These are phyloP conservation scores for Lachancea quebecensis DNA, from an alignment of 805 yeast species.

Conservation along the genomic window DNA sequence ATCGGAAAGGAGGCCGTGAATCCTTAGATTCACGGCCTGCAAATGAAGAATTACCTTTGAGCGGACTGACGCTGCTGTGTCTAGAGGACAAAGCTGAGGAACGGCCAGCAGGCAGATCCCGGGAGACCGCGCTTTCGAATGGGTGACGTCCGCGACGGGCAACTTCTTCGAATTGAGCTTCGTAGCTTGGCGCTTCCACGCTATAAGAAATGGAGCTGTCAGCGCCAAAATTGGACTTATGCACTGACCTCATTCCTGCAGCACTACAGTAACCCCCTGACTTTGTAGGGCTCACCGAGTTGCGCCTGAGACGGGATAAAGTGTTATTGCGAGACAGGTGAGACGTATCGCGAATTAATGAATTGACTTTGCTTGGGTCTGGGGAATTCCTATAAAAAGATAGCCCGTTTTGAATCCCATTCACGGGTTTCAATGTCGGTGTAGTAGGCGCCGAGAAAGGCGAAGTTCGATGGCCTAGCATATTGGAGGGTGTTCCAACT, in stretches of 20 bases:
- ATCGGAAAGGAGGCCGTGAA: constrained; percentile 13
- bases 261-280: background rate
- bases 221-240: constrained; percentile 2
- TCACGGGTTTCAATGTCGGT: constrained; percentile 7
- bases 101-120: constrained; percentile 1
- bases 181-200: constrained; percentile 7
- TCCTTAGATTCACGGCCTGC: constrained; percentile 1
- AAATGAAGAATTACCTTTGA: background rate
- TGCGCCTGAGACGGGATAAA: constrained; percentile 3
- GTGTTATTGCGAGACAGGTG: background rate
- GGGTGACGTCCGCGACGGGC: constrained; percentile 8
- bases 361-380: background rate
- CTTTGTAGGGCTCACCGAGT: constrained; percentile 11
- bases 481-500: constrained; percentile 3
- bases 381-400: constrained; percentile 4
- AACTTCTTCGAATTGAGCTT: constrained; percentile 7
- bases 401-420: constrained; percentile 4
- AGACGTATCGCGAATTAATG: background rate
- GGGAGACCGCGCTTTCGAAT: background rate
- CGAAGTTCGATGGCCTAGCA: background rate
- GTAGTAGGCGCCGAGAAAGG: constrained; percentile 11
- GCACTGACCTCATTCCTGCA: background rate
- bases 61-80: constrained; percentile 8
- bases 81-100: constrained; percentile 6
- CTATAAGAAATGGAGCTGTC: constrained; percentile 8